Evolutionary conservation across 305 asterid species (phyloP).

Genomic region (Fraxinus floribunda): DNA sequence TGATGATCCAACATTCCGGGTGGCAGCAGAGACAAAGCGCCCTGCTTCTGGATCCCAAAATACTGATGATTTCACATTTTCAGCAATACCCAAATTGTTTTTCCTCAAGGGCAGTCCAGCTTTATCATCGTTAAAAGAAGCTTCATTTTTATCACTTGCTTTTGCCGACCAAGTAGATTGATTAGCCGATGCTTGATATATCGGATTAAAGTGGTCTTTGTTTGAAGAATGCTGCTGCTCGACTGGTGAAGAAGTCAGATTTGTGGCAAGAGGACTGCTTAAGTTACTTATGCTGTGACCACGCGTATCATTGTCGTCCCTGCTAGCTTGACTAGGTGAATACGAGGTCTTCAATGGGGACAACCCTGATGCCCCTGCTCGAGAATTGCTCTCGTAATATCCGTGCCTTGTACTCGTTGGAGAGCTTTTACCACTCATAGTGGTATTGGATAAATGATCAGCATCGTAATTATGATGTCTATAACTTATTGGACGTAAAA

Average conservation of each 20-base stretch:
- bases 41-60: slow-evolving; percentile 92
- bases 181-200: slow-evolving; percentile 48
- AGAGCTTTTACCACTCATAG: slow-evolving; percentile 74
- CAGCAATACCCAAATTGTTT: slow-evolving; percentile 36
- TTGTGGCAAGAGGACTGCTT: slow-evolving; percentile 77
- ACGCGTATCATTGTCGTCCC: slow-evolving; percentile 72
- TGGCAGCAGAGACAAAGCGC: slow-evolving; percentile 61
- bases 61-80: slow-evolving; percentile 60
- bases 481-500: slow-evolving; percentile 67
- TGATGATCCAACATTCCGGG: slow-evolving; percentile 53
- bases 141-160: slow-evolving; percentile 31
- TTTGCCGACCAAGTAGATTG: slow-evolving; percentile 56
- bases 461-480: slow-evolving; percentile 53
- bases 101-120: slow-evolving; percentile 36
- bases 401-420: slow-evolving; percentile 70
- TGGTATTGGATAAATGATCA: slow-evolving; percentile 60
- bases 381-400: slow-evolving; percentile 44
- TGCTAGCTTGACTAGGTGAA: slow-evolving; percentile 76
- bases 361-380: slow-evolving; percentile 57
- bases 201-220: slow-evolving; percentile 65
- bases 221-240: slow-evolving; percentile 39
- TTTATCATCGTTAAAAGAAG: slow-evolving; percentile 13
- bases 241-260: slow-evolving; percentile 51
- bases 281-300: slow-evolving; percentile 67
- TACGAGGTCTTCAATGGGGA: slow-evolving; percentile 73